Conservation (phyloP, 1,284 basidiomycete species). For the Coriolopsis trogii region DNA sequence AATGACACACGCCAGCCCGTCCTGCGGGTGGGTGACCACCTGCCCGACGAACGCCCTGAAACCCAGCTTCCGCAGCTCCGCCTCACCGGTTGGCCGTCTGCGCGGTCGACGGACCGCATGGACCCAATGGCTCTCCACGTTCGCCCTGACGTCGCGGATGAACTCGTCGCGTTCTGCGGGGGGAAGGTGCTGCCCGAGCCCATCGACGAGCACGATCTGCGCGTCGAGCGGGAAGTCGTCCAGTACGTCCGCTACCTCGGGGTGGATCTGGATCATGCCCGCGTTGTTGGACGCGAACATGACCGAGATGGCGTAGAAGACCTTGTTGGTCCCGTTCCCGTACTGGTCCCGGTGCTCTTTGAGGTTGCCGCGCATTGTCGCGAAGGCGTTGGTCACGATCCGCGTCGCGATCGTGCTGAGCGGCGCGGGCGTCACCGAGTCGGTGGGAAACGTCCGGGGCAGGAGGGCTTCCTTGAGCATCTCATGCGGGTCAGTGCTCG, state of each 20-base stretch:
- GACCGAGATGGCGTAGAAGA: slow-evolving; percentile 8
- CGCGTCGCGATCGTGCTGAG: slow-evolving; percentile 17
- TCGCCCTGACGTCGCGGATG: no score
- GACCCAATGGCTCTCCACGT: no score
- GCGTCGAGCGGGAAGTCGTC: slow-evolving; percentile 22
- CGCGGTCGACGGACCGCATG: no score
- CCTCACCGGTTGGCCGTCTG: no score
- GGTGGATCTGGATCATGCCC: background rate
- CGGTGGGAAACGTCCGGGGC: slow-evolving; percentile 23
- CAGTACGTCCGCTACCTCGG: slow-evolving; percentile 10
- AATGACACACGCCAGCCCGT: slow-evolving; percentile 9
- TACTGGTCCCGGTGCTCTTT: background rate
- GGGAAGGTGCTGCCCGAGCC: slow-evolving; percentile 5
- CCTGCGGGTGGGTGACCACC: slow-evolving; percentile 1
- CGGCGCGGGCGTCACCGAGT: slow-evolving; percentile 13
- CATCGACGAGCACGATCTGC: slow-evolving; percentile 16
- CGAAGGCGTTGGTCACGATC: slow-evolving; percentile 21
- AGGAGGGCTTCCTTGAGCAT: slow-evolving; percentile 36
- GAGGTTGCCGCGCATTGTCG: background rate
- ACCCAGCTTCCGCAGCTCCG: no score
- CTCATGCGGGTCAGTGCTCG: slow-evolving; percentile 29
- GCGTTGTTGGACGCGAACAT: slow-evolving; percentile 10
- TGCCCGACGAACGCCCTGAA: slow-evolving; percentile 21
- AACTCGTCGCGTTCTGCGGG: no score
- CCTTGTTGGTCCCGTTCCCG: background rate